Evolutionary conservation across 441 rosid genomes (phyloP), one percentile per base, ranked within the genome.

Genomic region (Cnidoscolus chayamansa): DNA sequence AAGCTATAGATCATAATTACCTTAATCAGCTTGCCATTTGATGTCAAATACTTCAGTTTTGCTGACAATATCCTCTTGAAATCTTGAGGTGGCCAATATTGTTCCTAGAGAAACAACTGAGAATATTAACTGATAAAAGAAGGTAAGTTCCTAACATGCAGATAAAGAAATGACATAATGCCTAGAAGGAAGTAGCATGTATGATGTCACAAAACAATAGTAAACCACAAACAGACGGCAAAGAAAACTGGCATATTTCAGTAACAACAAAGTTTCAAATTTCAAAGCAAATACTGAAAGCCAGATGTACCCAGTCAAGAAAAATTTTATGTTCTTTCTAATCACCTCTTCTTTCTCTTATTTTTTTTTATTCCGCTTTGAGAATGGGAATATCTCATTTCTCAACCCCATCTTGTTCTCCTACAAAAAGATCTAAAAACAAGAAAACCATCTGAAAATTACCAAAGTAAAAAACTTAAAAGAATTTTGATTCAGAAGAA

Each of bases 71-170:
- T 71, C 85, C 93, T 85, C 80, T 86, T 92, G 70, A 94, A 92
- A 80, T 90, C 91, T 53, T 82, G 86, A 50, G 97, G 97, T 67
- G 95, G 90, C 84, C 92, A 85, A 81, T 89, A 94, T 80, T 89
- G 94, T 72, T 92, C 98, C 98, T 94, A 74, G 63, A 83, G 54
- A 67, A 72, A 17, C 58, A 58, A 40, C 19, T n/a, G 31, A 2
- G 53, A 65, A 65, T 9, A 10, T 71, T 55, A 72, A 78, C 67
- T 30, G n/a, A 3, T 47, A 15, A 63, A 45, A 17, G 17, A 63
- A 37, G 56, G 15, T 15, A 65, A 49, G 32, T 19, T 64, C 48
- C 32, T 25, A 40, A 10, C 1, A 4, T 17, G 45, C 30, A 63
- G n/a, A 59, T 19, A 0, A 53, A 49, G n/a, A 70, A 50, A 32